Conservation (phyloP, 2,329 filamentous ascomycete genomes). For the Diaporthe nobilis region DNA sequence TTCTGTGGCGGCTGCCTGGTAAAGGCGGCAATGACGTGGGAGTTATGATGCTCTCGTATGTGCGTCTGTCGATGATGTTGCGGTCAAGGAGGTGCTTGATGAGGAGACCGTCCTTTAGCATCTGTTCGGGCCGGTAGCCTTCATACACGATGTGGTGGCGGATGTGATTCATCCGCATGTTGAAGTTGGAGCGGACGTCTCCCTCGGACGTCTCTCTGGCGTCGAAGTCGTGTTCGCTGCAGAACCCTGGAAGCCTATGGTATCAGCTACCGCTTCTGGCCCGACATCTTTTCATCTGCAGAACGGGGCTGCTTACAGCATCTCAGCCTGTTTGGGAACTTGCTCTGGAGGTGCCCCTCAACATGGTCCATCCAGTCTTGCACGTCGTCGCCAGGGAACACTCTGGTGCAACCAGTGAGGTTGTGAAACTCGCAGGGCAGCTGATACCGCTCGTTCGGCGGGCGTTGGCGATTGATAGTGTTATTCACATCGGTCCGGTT, state of each 20-base stretch:
- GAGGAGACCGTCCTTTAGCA: slow-evolving; percentile 58
- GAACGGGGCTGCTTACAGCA: slow-evolving; percentile 30
- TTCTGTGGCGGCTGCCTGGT: neutral
- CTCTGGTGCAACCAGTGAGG: slow-evolving; percentile 52
- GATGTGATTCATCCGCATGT: slow-evolving; percentile 65
- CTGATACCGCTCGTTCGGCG: neutral
- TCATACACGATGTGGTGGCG: slow-evolving; percentile 57
- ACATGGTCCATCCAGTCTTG: slow-evolving; percentile 63
- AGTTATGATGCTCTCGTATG: neutral
- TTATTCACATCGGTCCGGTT: slow-evolving; percentile 9
- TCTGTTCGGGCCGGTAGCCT: slow-evolving; percentile 42
- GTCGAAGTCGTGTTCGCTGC: slow-evolving; percentile 54
- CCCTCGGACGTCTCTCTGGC: slow-evolving; percentile 34
- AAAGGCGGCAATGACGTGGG: neutral
- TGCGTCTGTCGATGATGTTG: slow-evolving; percentile 47
- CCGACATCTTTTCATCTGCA: neutral
- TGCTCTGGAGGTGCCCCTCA: slow-evolving; percentile 52
- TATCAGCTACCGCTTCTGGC: slow-evolving; percentile 29
- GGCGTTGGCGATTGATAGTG: slow-evolving; percentile 21
- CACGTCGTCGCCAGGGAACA: slow-evolving; percentile 56
- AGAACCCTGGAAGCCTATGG: slow-evolving; percentile 55
- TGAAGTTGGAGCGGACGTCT: slow-evolving; percentile 50
- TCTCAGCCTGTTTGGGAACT: slow-evolving; percentile 50
- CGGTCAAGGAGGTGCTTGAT: slow-evolving; percentile 54
- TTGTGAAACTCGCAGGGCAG: slow-evolving; percentile 63